Conservation (phyloP, 2,329 filamentous ascomycete genomes). For the Verticillium alfalfae region DNA sequence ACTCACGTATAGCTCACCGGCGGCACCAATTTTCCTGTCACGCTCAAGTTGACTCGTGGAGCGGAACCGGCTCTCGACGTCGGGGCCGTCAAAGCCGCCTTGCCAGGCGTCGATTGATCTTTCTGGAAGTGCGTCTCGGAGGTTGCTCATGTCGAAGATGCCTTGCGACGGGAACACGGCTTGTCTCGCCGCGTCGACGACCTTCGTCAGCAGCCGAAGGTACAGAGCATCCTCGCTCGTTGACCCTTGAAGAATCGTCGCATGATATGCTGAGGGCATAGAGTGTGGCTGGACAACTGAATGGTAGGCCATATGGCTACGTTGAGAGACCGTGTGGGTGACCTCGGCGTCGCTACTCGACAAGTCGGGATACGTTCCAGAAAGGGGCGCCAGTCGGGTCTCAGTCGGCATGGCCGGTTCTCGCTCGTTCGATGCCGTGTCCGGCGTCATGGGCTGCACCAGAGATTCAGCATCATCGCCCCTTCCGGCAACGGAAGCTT, state of each 20-base stretch:
- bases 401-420: neutral
- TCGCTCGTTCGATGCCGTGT: neutral
- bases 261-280: neutral
- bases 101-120: neutral
- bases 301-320: neutral
- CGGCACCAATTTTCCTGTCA: constrained; percentile 12
- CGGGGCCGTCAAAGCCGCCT: neutral
- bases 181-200: constrained; percentile 4
- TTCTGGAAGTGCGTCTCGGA: neutral
- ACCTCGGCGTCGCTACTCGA: neutral
- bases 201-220: constrained; percentile 3
- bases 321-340: neutral
- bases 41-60: constrained; percentile 5
- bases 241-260: neutral
- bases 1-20: constrained; percentile 15
- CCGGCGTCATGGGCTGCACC: neutral
- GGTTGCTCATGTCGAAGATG: neutral
- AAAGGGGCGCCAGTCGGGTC: neutral
- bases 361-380: neutral
- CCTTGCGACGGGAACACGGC: neutral
- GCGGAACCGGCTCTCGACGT: neutral
- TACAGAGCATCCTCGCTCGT: constrained; percentile 1
- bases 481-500: neutral
- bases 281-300: neutral
- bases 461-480: neutral